Conservation (phyloP, 495 filamentous ascomycete genomes). For the Penicillium atrosanguineum region DNA sequence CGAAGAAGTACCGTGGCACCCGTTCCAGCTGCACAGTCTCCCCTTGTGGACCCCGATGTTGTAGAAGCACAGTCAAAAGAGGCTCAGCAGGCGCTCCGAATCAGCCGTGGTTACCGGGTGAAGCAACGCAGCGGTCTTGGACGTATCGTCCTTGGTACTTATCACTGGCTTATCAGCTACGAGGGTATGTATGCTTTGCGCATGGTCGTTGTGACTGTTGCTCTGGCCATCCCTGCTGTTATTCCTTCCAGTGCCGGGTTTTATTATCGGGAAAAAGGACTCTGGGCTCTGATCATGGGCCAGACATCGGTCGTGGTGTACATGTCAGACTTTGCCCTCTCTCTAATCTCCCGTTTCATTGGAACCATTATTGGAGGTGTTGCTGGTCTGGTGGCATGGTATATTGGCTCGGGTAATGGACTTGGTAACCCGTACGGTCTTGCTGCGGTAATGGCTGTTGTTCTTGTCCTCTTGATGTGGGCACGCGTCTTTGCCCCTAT, state of each 20-base stretch:
- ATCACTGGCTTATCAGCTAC: constrained; percentile 33
- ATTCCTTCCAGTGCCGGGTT: constrained; percentile 42
- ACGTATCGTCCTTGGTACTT: constrained; percentile 20
- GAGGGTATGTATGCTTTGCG: constrained; percentile 39
- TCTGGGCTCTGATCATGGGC: constrained; percentile 48
- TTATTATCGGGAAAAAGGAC: constrained; percentile 43
- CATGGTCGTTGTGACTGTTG: constrained; percentile 41
- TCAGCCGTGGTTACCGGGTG: constrained; percentile 28
- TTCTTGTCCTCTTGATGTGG: constrained; percentile 38
- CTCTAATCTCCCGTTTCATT: constrained; percentile 27
- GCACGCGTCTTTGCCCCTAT: constrained; percentile 32
- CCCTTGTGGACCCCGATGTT: constrained; percentile 23
- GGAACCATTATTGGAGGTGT: constrained; percentile 42
- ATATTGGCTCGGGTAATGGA: constrained; percentile 44
- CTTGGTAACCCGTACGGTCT: constrained; percentile 43
- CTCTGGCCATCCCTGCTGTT: constrained; percentile 35
- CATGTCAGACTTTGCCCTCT: constrained; percentile 45
- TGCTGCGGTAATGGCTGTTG: constrained; percentile 32
- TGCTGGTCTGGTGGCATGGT: constrained; percentile 42
- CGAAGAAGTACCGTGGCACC: constrained; percentile 17
- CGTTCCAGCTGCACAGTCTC: constrained; percentile 8
- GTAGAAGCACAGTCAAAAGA: constrained; percentile 22
- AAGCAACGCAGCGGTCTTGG: constrained; percentile 23
- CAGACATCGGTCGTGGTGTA: constrained; percentile 43
- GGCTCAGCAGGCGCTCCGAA: constrained; percentile 28